Evolutionary conservation across 2,329 filamentous ascomycete genomes (phyloP).

Genomic region (Epichloe baconii): DNA sequence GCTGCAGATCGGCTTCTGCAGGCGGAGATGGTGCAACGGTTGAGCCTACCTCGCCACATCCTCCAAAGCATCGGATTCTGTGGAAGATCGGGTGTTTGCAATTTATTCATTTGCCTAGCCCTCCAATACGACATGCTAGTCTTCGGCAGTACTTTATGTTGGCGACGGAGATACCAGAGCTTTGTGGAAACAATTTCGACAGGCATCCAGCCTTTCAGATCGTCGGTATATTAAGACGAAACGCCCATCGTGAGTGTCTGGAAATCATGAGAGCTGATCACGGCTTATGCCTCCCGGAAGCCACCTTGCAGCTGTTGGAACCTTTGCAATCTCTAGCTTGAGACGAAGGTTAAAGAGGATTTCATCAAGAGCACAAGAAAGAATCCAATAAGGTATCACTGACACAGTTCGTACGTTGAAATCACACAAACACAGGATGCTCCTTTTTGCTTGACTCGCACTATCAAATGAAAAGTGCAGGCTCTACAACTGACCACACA

Average conservation of each 20-base stretch:
- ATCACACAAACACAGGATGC: background rate
- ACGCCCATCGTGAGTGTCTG: background rate
- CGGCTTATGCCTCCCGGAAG: background rate
- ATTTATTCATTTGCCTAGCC: background rate
- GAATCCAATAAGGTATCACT: background rate
- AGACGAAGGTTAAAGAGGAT: background rate
- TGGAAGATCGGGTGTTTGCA: background rate
- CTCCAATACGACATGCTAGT: background rate
- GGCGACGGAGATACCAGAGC: background rate
- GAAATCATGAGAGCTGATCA: background rate
- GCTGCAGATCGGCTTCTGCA: slow-evolving; percentile 3
- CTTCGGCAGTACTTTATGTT: background rate
- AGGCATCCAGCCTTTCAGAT: background rate
- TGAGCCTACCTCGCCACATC: background rate
- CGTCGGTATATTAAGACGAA: background rate
- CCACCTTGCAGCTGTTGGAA: too few relatives aligned
- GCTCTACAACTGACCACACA: background rate
- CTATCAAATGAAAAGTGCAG: background rate
- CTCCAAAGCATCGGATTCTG: background rate
- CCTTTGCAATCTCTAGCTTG: background rate
- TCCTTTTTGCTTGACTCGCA: background rate
- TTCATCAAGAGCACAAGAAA: background rate
- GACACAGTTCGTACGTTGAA: background rate
- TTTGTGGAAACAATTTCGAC: background rate
- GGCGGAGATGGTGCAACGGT: slow-evolving; percentile 1